Conservation (phyloP, 345 rosid species). For the Toxicodendron radicans region DNA sequence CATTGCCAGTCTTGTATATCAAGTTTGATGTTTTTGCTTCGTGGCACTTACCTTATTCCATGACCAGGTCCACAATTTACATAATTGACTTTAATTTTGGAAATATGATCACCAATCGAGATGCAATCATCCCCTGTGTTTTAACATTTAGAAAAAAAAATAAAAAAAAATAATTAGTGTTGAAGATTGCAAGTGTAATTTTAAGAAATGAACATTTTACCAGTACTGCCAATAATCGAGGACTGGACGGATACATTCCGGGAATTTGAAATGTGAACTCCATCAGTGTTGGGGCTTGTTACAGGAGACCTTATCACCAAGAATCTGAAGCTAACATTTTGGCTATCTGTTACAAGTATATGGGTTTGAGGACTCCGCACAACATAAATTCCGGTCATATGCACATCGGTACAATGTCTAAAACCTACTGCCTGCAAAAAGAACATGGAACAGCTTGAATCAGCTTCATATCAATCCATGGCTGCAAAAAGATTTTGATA, state of each 20-base stretch:
- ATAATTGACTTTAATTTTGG: constrained; percentile 5
- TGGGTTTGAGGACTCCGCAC: constrained; percentile 33
- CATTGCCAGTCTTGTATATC: constrained; percentile 25
- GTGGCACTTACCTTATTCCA: constrained; percentile 30
- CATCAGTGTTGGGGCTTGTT: constrained; percentile 49
- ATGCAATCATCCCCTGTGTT: constrained; percentile 36
- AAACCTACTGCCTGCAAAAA: constrained; percentile 22
- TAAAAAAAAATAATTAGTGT: background rate
- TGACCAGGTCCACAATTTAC: constrained; percentile 36
- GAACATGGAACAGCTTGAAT: background rate
- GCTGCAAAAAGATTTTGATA: background rate
- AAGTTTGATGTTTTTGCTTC: background rate
- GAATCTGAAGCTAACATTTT: constrained; percentile 14
- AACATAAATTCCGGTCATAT: background rate
- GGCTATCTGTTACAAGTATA: background rate
- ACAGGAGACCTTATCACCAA: constrained; percentile 25
- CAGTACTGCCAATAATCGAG: constrained; percentile 22
- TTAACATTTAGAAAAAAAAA: background rate
- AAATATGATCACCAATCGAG: constrained; percentile 20
- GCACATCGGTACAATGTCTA: constrained; percentile 11
- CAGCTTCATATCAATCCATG: background rate
- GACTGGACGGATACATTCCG: constrained; percentile 8
- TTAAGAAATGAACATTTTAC: constrained; percentile 12
- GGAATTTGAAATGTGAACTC: constrained; percentile 33
- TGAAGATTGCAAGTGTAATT: background rate